Evolutionary conservation across 1,139 yeast genomes (phyloP), one percentile per base, ranked within the genome.

Genomic region (Pichia sp.): DNA sequence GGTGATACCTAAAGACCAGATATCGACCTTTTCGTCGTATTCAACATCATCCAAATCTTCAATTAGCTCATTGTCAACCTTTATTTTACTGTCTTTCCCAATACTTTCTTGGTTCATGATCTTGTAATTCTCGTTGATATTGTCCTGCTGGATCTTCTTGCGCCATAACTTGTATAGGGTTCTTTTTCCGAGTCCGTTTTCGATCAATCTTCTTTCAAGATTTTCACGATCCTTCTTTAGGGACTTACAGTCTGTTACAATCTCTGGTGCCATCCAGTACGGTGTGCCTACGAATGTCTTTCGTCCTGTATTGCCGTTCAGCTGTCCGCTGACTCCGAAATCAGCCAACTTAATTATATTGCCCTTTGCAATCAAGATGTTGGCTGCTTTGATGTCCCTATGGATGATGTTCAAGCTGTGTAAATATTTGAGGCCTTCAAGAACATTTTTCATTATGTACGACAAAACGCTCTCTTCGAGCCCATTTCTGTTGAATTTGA

Each of bases 181-280:
- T 21, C 41, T 46, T 18, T 44, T 50, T 7, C 47, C 47, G 6
- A 57, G 39, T 1, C 57, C 55, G 31, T 39, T 43, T 18, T 50
- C 52, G 7, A 21, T 44, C 12, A 55, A 46, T 30, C 58, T 49
- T 25, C 16, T 41, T 9, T 55, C 55, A 3, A 54, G 40, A 7
- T 48, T 46, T 16, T 28, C 37, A 13, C 50, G 18, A 44, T 54
- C 54, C 9, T 49, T 42, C 12, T 39, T 52, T 21, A 57, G 51
- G 3, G 34, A 19, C 10, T 25, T 30, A 10, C 30, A 28, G 16
- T 64, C 61, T 8, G 55, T 64, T 25, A 88, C 84, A 30, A 87
- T 85, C 63, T 88, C 96, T 0, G 96, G 96, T 0, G 96, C 96
- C 96, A 88, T 88, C 96, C 96, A 88, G 66, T 81, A 87, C 19